Evolutionary conservation across 2,329 filamentous ascomycete genomes (phyloP).

Genomic region (Aspergillus uvarum): DNA sequence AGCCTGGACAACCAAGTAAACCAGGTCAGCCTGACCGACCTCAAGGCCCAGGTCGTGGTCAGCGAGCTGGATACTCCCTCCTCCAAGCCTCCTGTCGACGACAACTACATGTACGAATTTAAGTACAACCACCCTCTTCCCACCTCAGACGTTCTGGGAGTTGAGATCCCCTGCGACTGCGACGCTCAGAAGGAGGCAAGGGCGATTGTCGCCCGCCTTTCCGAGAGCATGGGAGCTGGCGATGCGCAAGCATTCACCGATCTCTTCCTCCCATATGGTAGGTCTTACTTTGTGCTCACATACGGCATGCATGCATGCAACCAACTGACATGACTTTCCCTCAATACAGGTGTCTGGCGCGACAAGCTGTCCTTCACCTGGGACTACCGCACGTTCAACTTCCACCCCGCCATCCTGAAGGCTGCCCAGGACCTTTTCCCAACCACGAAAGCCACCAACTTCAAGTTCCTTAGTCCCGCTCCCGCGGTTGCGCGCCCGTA

Average conservation of each 20-base stretch:
- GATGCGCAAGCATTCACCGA: slow-evolving; percentile 25
- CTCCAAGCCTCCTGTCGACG: slow-evolving; percentile 31
- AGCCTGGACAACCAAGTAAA: not conserved
- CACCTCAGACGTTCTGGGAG: slow-evolving; percentile 30
- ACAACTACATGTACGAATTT: slow-evolving; percentile 46
- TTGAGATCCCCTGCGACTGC: slow-evolving; percentile 29
- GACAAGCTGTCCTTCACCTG: slow-evolving; percentile 40
- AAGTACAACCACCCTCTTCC: slow-evolving; percentile 42
- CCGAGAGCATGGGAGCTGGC: slow-evolving; percentile 14
- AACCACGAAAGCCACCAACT: slow-evolving; percentile 29
- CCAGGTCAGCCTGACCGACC: slow-evolving; percentile 1
- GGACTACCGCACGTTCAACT: slow-evolving; percentile 41
- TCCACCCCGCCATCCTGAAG: slow-evolving; percentile 29
- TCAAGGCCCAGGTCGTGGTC: not conserved
- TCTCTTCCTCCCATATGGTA: slow-evolving; percentile 29
- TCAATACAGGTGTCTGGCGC: slow-evolving; percentile 34
- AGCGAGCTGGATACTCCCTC: not conserved
- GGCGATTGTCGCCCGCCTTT: slow-evolving; percentile 14
- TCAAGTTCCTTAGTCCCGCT: slow-evolving; percentile 25
- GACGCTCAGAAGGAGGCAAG: slow-evolving; percentile 6
- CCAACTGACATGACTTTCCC: slow-evolving; percentile 2
- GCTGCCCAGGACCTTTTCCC: slow-evolving; percentile 36
- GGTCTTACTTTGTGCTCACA: not conserved
- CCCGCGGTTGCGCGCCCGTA: slow-evolving; percentile 27
- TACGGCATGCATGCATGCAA: not conserved